A percentile compares a stretch with the other conserved stretches of the same genome.
Conservation (phyloP, 23 red algal genomes). For the Gracilaria domingensis region DNA sequence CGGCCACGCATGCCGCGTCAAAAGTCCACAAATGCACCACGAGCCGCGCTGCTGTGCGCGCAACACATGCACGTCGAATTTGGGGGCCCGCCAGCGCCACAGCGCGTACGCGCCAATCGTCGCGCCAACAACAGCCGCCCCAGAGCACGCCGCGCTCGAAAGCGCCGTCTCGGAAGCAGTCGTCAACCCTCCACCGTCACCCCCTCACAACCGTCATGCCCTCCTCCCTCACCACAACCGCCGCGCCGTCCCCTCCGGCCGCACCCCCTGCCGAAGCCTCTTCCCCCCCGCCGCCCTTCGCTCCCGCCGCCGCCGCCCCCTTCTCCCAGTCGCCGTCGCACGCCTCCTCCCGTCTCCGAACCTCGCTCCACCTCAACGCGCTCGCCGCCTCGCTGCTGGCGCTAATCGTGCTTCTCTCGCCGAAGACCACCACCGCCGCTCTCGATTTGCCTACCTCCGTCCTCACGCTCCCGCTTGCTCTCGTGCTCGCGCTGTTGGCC, state of each 20-base stretch:
- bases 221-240: background rate
- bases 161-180: background rate
- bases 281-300: background rate
- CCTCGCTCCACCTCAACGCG: slow-evolving; percentile 50
- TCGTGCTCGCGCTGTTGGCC: slow-evolving; percentile 27
- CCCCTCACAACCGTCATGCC: slow-evolving; percentile 1
- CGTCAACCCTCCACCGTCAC: background rate
- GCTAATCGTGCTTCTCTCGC: slow-evolving; percentile 9
- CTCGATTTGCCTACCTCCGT: slow-evolving; percentile 21
- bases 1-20: too few species aligned
- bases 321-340: background rate
- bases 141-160: background rate
- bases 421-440: background rate
- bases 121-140: background rate
- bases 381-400: slow-evolving; percentile 29
- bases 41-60: background rate
- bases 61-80: background rate
- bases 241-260: background rate
- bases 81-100: too few species aligned
- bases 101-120: too few species aligned
- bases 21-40: background rate
- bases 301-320: background rate
- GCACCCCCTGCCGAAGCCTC: background rate
- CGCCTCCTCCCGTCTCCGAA: background rate
- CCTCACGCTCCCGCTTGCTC: background rate